A percentile compares a stretch with the other conserved stretches of the same genome.
Conservation (phyloP, 2,329 filamentous ascomycete genomes). For the Blastomyces silverae region DNA sequence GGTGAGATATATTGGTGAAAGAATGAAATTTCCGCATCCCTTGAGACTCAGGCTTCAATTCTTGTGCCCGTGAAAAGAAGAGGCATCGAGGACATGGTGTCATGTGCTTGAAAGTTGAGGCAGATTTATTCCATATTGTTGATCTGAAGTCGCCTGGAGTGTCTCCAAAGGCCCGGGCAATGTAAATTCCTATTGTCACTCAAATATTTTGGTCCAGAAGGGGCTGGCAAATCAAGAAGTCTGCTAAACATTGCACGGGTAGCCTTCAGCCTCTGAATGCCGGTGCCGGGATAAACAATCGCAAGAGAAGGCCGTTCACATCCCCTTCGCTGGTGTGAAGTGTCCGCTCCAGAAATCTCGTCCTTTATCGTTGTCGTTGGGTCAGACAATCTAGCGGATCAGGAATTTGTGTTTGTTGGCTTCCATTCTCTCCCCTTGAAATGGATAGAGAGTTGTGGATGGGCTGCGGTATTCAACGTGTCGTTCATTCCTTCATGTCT, state of each 20-base stretch:
- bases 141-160: neutral
- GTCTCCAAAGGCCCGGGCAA: no score
- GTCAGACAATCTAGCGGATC: neutral
- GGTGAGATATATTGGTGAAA: neutral
- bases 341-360: no score
- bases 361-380: neutral
- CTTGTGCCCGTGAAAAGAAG: neutral
- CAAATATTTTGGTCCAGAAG: neutral
- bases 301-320: neutral
- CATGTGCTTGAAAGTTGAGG: neutral
- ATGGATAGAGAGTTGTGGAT: neutral
- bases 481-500: neutral
- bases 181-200: no score
- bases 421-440: neutral
- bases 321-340: no score
- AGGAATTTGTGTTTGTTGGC: neutral
- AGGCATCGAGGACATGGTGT: no score
- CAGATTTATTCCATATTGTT: neutral
- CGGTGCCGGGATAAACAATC: no score
- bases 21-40: neutral
- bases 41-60: neutral
- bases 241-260: neutral
- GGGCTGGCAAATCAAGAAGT: neutral
- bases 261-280: neutral
- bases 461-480: neutral